These are phyloP conservation scores for Malus hybrid DNA, from an alignment of 331 rosid species.

Conservation along the genomic window DNA sequence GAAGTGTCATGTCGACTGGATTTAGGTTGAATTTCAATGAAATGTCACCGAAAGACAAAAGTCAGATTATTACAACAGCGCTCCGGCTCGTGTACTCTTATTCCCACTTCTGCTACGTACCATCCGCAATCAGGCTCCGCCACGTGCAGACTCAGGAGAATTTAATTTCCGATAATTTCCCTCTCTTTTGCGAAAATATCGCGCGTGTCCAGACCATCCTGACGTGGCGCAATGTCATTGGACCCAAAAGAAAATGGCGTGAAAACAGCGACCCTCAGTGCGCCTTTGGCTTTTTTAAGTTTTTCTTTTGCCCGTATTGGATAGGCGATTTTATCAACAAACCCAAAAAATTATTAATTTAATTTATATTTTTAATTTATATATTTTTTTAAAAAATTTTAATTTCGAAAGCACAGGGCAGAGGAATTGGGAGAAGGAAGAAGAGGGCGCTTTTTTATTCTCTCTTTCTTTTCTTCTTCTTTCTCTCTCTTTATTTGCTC, in stretches of 20 bases:
- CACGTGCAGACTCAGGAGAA: neutral
- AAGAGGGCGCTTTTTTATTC: neutral
- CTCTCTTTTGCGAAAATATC: neutral
- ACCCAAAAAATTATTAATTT: neutral
- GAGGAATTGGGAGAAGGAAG: slow-evolving; percentile 31
- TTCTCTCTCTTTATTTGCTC: neutral
- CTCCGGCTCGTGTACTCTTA: neutral
- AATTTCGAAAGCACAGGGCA: slow-evolving; percentile 18
- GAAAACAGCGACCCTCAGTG: slow-evolving; percentile 8
- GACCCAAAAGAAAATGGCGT: neutral
- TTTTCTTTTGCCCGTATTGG: neutral
- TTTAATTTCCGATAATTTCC: neutral
- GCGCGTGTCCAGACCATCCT: neutral
- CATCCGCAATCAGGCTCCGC: neutral
- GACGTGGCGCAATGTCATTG: slow-evolving; percentile 14
- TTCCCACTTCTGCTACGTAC: neutral
- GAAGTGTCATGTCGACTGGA: slow-evolving; percentile 39
- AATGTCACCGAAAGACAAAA: slow-evolving; percentile 37
- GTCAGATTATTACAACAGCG: slow-evolving; percentile 11
- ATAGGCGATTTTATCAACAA: slow-evolving; percentile 22
- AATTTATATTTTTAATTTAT: neutral
- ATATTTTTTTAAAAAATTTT: neutral
- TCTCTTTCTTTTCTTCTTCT: neutral
- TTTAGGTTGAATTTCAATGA: slow-evolving; percentile 47
- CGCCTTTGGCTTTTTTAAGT: neutral